Evolutionary conservation across 805 yeast species (phyloP).

Genomic region (Lipomyces sp.): DNA sequence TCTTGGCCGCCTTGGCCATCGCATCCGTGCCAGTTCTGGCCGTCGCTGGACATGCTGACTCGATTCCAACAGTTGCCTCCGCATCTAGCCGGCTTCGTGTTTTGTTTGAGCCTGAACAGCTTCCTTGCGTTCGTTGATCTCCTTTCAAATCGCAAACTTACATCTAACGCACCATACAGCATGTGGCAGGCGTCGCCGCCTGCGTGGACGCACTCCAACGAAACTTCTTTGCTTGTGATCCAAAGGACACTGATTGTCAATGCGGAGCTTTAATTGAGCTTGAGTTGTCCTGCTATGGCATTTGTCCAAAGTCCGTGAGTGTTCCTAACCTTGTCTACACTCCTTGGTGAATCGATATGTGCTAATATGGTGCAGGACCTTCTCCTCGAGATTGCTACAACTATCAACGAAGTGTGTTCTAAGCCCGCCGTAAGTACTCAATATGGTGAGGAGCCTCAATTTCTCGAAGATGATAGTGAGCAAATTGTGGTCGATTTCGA

Average conservation of each 20-base stretch:
- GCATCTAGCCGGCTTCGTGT: conserved; percentile 9
- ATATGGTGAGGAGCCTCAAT: conserved; percentile 12
- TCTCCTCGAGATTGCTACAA: conserved; percentile 26
- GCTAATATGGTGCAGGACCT: conserved; percentile 20
- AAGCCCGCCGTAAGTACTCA: conserved; percentile 18
- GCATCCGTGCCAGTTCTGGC: conserved; percentile 8
- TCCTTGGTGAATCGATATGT: conserved; percentile 2
- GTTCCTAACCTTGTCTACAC: neutral
- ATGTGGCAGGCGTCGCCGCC: conserved; percentile 35
- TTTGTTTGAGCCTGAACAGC: conserved; percentile 31
- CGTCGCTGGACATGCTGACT: neutral
- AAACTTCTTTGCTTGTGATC: conserved; percentile 25
- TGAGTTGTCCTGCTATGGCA: conserved; percentile 36
- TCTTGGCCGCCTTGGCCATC: conserved; percentile 11
- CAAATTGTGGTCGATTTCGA: neutral
- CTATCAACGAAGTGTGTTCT: conserved; percentile 30
- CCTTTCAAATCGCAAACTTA: neutral
- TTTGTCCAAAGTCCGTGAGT: conserved; percentile 36
- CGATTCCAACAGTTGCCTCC: neutral
- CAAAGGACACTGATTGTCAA: conserved; percentile 31
- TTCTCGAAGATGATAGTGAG: conserved; percentile 12
- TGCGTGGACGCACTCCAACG: conserved; percentile 31
- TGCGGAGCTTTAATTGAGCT: conserved; percentile 34
- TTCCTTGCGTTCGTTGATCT: conserved; percentile 32
- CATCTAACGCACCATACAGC: conserved; percentile 11